Evolutionary conservation across 192 early-diverging fungal genomes (phyloP).

Genomic region (Irineochytrium annulatum): DNA sequence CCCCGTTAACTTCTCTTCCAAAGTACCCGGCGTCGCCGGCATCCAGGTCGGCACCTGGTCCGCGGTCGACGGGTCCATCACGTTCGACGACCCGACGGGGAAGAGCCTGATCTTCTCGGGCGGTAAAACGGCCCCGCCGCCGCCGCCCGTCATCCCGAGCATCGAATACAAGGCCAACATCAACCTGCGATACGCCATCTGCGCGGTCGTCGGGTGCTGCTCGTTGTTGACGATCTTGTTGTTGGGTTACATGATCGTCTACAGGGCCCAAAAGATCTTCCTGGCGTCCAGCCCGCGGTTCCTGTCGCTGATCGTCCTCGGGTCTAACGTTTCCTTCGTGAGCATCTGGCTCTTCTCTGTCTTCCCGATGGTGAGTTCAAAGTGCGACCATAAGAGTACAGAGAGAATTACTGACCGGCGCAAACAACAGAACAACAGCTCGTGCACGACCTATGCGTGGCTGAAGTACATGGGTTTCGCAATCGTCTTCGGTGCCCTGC

Average conservation of each 20-base stretch:
- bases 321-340: background rate
- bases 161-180: background rate
- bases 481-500: background rate
- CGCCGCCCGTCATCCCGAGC: background rate
- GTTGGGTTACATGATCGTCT: background rate
- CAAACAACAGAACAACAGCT: no score
- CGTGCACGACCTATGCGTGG: background rate
- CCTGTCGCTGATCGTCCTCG: constrained; percentile 1
- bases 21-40: background rate
- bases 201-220: background rate
- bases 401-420: no score
- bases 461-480: constrained; percentile 2
- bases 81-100: background rate
- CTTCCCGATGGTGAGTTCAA: background rate
- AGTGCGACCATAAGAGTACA: no score
- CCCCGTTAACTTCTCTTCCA: background rate
- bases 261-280: background rate
- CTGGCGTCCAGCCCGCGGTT: background rate
- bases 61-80: background rate
- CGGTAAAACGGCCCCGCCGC: background rate
- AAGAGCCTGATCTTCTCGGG: background rate
- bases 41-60: background rate
- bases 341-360: background rate
- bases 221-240: background rate
- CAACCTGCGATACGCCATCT: background rate